Evolutionary conservation across 2,329 filamentous ascomycete genomes (phyloP), one percentile per base, ranked within the genome.

Genomic region (Penicillium sp.): DNA sequence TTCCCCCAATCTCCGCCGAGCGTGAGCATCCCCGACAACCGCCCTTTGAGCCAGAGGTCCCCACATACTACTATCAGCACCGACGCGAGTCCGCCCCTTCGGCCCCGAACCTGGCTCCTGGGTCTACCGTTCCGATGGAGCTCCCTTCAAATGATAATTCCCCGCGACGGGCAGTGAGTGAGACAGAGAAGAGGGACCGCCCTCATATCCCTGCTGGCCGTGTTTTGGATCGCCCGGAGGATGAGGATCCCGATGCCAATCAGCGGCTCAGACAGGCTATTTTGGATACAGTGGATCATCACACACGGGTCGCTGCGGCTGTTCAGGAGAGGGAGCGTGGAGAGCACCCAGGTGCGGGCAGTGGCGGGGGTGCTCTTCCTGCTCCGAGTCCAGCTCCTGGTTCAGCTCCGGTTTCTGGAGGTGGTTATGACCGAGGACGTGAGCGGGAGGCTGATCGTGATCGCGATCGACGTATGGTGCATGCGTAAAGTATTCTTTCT

Each of bases 261-360:
- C 65, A 69, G 48, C 61, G 68, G 2, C 54, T 72, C 32, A 69
- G 70, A 58, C 69, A 72, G 52, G 70, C 70, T 19, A 72, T 72
- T 33, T 56, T 69, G 48, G 70, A 72, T 46, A 72, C 70, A 2
- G 65, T 72, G 9, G 67, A 68, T 49, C 67, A 70, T 44, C 69
- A 68, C 42, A 57, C 61, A 6, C 63, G 67, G 9, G 64, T 64
- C 24, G 64, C 67, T 6, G 64, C 66, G 5, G 64, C 63, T 4
- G 64, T 62, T 17, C 63, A 66, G 46, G 61, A 64, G 33, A 58
- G 59, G 24, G 63, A 64, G 34, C 57, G 59, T 21, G 44, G 44
- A 26, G 61, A 60, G 31, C 48, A 29, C 13, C 43, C 35, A 28
- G 44, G 24, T 29, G 8, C 15, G 29, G 13, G 13, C 13, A 13